Percentiles rank a stretch among this genome's conserved stretches.
Evolutionary conservation across 2,329 filamentous ascomycete species (phyloP).

Genomic region (Septoria linicola): DNA sequence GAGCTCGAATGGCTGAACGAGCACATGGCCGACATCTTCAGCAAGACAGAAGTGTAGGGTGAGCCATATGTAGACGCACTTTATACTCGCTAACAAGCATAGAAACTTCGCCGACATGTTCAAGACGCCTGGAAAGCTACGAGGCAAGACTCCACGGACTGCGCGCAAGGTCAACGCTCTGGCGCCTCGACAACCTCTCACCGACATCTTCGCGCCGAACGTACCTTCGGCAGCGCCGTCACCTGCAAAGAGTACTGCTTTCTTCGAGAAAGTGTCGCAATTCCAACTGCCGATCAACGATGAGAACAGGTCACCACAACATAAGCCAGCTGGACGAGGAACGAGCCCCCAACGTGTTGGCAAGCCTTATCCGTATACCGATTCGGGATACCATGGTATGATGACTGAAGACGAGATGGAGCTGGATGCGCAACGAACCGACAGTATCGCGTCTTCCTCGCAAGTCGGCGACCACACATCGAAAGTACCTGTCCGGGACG

Average conservation of each 20-base stretch:
- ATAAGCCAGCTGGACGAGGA: constrained; percentile 31
- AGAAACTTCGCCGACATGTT: constrained; percentile 95
- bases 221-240: constrained; percentile 49
- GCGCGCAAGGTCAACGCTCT: constrained; percentile 58
- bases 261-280: constrained; percentile 56
- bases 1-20: constrained; percentile 98
- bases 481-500: constrained; percentile 28
- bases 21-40: constrained; percentile 94
- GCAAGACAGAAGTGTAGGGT: constrained; percentile 83
- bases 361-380: constrained; percentile 42
- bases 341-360: constrained; percentile 37
- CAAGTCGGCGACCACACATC: constrained; percentile 17
- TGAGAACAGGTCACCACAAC: constrained; percentile 36
- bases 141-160: constrained; percentile 76
- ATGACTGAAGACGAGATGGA: constrained; percentile 54
- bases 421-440: constrained; percentile 28
- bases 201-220: constrained; percentile 50
- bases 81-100: constrained; percentile 38
- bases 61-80: too few relatives aligned
- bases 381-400: constrained; percentile 73
- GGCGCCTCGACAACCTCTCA: constrained; percentile 58
- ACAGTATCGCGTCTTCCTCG: constrained; percentile 21
- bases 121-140: constrained; percentile 83
- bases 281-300: constrained; percentile 61
- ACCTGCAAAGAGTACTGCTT: constrained; percentile 53